Percentiles rank a stretch among this genome's conserved stretches.
These are phyloP conservation scores for Carnegiea gigantea DNA, from an alignment of 179 eudicot genomes.

Conservation along the genomic window DNA sequence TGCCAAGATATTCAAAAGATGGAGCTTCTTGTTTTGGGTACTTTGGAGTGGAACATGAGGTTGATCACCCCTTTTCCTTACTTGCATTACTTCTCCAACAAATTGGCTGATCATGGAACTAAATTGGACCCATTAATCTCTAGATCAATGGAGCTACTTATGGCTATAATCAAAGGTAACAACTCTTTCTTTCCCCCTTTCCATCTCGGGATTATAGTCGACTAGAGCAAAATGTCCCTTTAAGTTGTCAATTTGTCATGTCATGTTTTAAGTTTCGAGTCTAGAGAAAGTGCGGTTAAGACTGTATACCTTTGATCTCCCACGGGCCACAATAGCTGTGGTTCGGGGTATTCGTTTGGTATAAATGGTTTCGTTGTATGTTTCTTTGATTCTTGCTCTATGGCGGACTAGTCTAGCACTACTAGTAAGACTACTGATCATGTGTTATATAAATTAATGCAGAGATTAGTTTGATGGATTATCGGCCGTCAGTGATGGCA, in stretches of 20 bases:
- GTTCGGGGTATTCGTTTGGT: too few relatives aligned
- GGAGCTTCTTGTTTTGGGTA: conserved; percentile 56
- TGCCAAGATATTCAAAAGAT: conserved; percentile 36
- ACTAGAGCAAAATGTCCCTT: background rate
- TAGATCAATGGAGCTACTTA: conserved; percentile 38
- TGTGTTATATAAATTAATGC: conserved; percentile 19
- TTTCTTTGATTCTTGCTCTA: background rate
- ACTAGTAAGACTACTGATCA: background rate
- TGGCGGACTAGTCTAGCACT: background rate
- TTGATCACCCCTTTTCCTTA: conserved; percentile 57
- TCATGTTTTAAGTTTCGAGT: too few relatives aligned
- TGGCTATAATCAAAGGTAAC: conserved; percentile 49
- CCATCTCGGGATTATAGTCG: background rate
- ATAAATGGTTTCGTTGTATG: too few relatives aligned
- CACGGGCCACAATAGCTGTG: too few relatives aligned
- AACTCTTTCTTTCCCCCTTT: background rate
- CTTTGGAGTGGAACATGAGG: conserved; percentile 57
- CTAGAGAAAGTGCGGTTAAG: too few relatives aligned
- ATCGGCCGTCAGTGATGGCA: conserved; percentile 59
- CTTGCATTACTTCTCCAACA: conserved; percentile 35
- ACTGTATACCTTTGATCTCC: too few relatives aligned
- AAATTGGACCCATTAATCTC: conserved; percentile 17
- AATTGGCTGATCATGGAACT: conserved; percentile 27
- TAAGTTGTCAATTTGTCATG: too few relatives aligned
- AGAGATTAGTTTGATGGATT: conserved; percentile 47